Conservation (phyloP, 2,329 filamentous ascomycete species). For the Aspergillus luchuensis region DNA sequence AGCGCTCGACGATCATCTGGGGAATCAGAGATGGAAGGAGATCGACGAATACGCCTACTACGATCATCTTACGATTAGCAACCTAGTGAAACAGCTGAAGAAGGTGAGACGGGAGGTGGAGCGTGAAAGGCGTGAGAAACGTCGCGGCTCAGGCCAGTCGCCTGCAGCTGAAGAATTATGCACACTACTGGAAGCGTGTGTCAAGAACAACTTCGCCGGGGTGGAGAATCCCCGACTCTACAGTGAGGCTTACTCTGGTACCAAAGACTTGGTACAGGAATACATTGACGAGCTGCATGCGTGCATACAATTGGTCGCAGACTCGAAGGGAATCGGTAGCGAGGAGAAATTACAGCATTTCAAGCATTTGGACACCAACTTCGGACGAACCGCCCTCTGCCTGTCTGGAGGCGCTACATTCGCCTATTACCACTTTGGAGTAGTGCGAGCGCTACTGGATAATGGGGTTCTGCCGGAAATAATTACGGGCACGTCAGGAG, state of each 20-base stretch:
- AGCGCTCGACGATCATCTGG: slow-evolving; percentile 76
- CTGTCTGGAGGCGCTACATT: slow-evolving; percentile 92
- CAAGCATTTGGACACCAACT: slow-evolving; percentile 87
- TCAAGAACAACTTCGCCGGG: slow-evolving; percentile 97
- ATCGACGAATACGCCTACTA: slow-evolving; percentile 72
- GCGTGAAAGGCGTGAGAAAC: slow-evolving; percentile 34
- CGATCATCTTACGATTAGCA: slow-evolving; percentile 78
- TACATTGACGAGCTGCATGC: slow-evolving; percentile 72
- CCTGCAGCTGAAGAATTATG: slow-evolving; percentile 73
- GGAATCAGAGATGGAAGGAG: slow-evolving; percentile 61
- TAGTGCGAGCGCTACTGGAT: slow-evolving; percentile 85
- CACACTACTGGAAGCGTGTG: slow-evolving; percentile 78
- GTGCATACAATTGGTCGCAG: slow-evolving; percentile 67
- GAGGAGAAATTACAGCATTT: slow-evolving; percentile 81
- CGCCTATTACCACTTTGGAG: slow-evolving; percentile 95
- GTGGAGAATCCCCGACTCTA: slow-evolving; percentile 94
- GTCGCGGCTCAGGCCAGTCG: slow-evolving; percentile 32
- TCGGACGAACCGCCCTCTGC: slow-evolving; percentile 87
- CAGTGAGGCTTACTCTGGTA: slow-evolving; percentile 95
- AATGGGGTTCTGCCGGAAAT: slow-evolving; percentile 84
- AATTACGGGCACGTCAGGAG: slow-evolving; percentile 94
- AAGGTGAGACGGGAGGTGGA: slow-evolving; percentile 45
- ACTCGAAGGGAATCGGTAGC: slow-evolving; percentile 65
- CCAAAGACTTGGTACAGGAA: slow-evolving; percentile 89
- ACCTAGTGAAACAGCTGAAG: slow-evolving; percentile 74